Evolutionary conservation across 108 stramenopile genomes (phyloP), one percentile per base, ranked within the genome.

Genomic region (Skeletonema costatum): DNA sequence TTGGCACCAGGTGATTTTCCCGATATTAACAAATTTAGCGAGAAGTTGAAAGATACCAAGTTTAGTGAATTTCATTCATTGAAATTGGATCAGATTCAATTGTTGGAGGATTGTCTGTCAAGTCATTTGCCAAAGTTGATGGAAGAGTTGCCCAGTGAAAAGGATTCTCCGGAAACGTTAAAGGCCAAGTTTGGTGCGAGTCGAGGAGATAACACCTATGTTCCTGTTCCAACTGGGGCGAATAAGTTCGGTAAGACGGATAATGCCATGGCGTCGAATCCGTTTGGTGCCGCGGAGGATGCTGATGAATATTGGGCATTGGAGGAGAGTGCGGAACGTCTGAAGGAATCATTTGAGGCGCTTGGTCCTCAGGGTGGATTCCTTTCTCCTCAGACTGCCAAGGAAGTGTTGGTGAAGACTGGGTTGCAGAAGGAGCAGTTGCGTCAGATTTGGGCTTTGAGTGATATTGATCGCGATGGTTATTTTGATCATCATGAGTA

Each of bases 1-100:
- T 85, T 99, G 64, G 92, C 98, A 14, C 86, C 93, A 39, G 98
- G 98, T 14, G 98, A 96, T 63, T 95, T 95, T 61, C 94, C 94
- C 4, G 86, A 83, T 72, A 77, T 97, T 36, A 86, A 88, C 16
- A 83, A 81, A 44, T 98, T 98, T 80, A 83, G 80, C 7, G 82
- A 68, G 64, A 91, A 97, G 73, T 76, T 86, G 68, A 93, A 86
- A 75, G 93, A 88, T 66, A 81, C 85, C 64, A 93, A 90, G 66
- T 96, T 91, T 67, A 86, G 83, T 60, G 91, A 81, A 86, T 98
- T 85, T 81, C 84, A 60, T 48, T 82, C 86, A 2, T 38, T 92
- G 5, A 73, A 71, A 51, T 46, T 75, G 63, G 64, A 83, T 11
- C 79, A 83, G 42, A 76, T 89, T 16, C 70, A 77, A 33, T 38